Evolutionary conservation across 257 asterid genomes (phyloP).

Genomic region (Petunia axillaris): DNA sequence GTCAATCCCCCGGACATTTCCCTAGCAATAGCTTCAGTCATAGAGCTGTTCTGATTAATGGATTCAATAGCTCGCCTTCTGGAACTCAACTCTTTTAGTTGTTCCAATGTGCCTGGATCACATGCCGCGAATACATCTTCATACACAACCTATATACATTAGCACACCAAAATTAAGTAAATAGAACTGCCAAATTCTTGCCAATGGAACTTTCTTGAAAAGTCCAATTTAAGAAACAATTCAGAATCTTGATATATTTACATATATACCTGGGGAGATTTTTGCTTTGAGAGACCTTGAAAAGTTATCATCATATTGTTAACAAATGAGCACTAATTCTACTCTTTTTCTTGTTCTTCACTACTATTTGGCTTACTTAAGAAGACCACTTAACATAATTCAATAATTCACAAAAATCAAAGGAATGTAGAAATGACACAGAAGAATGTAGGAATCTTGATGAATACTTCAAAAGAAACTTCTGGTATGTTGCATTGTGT

Average conservation of each 20-base stretch:
- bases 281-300: constrained; percentile 56
- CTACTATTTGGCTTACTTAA: too few species aligned
- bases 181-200: neutral
- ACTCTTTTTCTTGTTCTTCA: neutral
- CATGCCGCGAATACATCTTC: constrained; percentile 40
- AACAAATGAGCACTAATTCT: too few species aligned
- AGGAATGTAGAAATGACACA: neutral
- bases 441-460: neutral
- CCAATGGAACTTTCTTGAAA: neutral
- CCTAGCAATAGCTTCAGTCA: constrained; percentile 68
- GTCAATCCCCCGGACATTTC: constrained; percentile 82
- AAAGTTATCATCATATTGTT: constrained; percentile 57
- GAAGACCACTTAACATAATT: too few species aligned
- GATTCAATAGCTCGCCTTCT: constrained; percentile 61
- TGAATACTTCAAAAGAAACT: neutral
- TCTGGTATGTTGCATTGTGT: neutral
- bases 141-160: constrained; percentile 45
- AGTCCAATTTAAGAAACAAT: neutral
- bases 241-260: neutral
- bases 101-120: constrained; percentile 61
- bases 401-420: neutral
- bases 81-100: constrained; percentile 65
- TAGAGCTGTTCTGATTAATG: constrained; percentile 44
- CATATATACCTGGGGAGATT: constrained; percentile 53
- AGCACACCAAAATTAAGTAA: neutral